These are phyloP conservation scores for Fusarium concolor DNA, from an alignment of 2,329 filamentous ascomycete genomes.

Conservation along the genomic window DNA sequence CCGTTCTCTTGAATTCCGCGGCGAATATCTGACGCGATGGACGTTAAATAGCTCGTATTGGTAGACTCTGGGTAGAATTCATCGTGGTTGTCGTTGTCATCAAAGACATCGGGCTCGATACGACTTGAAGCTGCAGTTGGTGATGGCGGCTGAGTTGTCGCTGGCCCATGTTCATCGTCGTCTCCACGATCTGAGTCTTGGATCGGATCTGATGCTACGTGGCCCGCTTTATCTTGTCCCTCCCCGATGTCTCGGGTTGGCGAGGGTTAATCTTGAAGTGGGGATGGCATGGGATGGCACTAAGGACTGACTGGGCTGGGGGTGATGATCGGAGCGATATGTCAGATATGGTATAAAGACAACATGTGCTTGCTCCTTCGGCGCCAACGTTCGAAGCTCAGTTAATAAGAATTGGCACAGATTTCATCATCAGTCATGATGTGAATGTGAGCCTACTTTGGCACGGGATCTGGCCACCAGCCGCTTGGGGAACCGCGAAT, in stretches of 20 bases:
- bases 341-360: not conserved
- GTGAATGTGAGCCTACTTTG: not conserved
- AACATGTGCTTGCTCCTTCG: not conserved
- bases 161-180: conserved; percentile 1
- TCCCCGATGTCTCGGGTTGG: not conserved
- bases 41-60: conserved; percentile 47
- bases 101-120: conserved; percentile 40
- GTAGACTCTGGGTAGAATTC: conserved; percentile 48
- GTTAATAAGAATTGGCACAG: not conserved
- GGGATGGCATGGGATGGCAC: not conserved
- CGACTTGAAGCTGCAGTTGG: conserved; percentile 7
- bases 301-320: not conserved
- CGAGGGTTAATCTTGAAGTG: not conserved
- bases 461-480: not conserved
- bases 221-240: conserved; percentile 9
- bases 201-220: not conserved
- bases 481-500: not conserved
- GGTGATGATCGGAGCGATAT: not conserved
- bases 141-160: not conserved
- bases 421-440: not conserved
- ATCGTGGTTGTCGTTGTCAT: conserved; percentile 36
- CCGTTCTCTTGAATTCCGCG: conserved; percentile 42
- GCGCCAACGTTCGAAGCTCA: not conserved
- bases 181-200: conserved; percentile 1
- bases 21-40: conserved; percentile 44